phyloP scores from a whole-genome alignment of 768 basidiomycete species.

The Lactarius pseudohatsudake region DNA sequence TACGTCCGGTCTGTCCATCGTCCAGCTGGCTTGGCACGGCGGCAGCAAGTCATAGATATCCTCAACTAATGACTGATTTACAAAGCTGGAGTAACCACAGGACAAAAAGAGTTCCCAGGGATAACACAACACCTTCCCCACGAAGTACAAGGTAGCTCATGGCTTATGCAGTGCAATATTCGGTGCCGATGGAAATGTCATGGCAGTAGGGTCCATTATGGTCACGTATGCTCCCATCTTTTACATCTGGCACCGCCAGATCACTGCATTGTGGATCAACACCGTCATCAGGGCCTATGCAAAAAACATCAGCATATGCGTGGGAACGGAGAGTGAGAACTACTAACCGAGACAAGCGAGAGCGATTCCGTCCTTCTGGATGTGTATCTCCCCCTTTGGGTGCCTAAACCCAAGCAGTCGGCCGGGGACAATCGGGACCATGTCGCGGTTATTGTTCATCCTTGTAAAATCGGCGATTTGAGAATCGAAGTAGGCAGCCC shows the following conservation, averaged over 20 bases:
- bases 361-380: constrained; percentile 10
- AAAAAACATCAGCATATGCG: neutral
- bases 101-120: neutral
- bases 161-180: constrained; percentile 35
- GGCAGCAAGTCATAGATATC: too few relatives aligned
- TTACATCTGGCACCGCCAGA: constrained; percentile 51
- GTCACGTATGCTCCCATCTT: constrained; percentile 38
- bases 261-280: constrained; percentile 55
- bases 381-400: constrained; percentile 23
- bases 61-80: too few relatives aligned
- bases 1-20: too few relatives aligned
- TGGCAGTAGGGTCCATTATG: constrained; percentile 56
- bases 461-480: constrained; percentile 25
- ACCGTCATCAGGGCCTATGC: constrained; percentile 48
- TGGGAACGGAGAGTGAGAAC: neutral
- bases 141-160: neutral
- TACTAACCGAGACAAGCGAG: constrained; percentile 20
- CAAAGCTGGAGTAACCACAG: too few relatives aligned
- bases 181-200: constrained; percentile 55
- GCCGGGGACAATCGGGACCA: constrained; percentile 24
- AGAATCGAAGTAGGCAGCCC: constrained; percentile 22
- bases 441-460: constrained; percentile 25
- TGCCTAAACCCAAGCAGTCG: constrained; percentile 24
- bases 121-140: too few relatives aligned
- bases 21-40: too few relatives aligned